These are phyloP conservation scores for Termitomyces sp. DNA, from an alignment of 768 basidiomycete genomes.

Conservation along the genomic window DNA sequence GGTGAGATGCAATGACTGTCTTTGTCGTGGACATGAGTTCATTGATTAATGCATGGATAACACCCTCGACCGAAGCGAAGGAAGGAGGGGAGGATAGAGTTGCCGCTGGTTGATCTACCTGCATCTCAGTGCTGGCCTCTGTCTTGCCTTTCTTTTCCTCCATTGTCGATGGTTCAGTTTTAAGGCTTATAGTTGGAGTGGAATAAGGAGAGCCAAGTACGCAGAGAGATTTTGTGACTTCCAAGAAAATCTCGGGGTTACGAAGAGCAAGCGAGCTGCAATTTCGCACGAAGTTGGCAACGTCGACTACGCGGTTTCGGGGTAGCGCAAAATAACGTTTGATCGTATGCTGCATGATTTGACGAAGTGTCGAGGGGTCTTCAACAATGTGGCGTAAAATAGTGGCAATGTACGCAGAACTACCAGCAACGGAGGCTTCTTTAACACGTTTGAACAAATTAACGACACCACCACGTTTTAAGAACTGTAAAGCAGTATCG, in stretches of 20 bases:
- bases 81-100: conserved; percentile 15
- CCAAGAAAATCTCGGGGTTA: conserved; percentile 72
- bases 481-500: conserved; percentile 59
- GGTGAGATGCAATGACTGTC: conserved; percentile 29
- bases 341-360: conserved; percentile 80
- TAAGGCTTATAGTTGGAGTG: conserved; percentile 56
- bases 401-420: conserved; percentile 80
- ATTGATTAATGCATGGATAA: conserved; percentile 65
- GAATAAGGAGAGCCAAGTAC: conserved; percentile 65
- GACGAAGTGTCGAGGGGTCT: conserved; percentile 57
- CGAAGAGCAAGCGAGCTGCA: conserved; percentile 80
- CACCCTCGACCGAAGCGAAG: conserved; percentile 50
- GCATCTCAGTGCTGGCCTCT: conserved; percentile 47
- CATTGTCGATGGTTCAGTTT: conserved; percentile 27
- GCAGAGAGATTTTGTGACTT: conserved; percentile 67
- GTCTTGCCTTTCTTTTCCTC: conserved; percentile 21
- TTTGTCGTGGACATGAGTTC: conserved; percentile 68
- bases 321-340: conserved; percentile 76
- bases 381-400: conserved; percentile 93
- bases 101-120: conserved; percentile 40
- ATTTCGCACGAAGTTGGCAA: conserved; percentile 67
- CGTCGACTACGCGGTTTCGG: conserved; percentile 64
- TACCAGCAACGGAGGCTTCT: conserved; percentile 55
- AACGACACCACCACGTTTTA: conserved; percentile 59
- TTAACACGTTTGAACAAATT: conserved; percentile 67